Base-by-base conservation (phyloP, 208 protist species). In the Phytomonas sp. region DNA sequence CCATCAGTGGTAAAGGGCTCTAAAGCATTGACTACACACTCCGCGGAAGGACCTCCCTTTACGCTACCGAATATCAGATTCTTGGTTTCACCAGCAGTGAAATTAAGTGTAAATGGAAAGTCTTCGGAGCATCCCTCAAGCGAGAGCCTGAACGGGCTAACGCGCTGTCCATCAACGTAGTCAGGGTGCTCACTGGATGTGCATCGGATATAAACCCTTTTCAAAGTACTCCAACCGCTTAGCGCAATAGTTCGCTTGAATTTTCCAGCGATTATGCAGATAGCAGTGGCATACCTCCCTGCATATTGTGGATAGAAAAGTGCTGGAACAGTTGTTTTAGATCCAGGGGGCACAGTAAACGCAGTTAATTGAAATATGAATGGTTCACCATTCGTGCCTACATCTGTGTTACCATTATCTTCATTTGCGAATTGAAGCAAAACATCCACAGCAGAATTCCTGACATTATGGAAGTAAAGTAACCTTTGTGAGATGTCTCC, bases 371-470 rank as follows among this genome's bases (percentile, higher is more conserved):
- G 68, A 60, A 88, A 75, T 26, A 84, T 56, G 74, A 88, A 83
- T 23, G 80, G 46, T 56, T 56, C 46, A 26, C 6, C 26, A 6
- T 23, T 5, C 6, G 6, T 56, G 46, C 20, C 26, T 20, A 23
- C 0, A 56, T 56, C 9, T 23, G 13, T 56, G 46, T 26, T 56
- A 56, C 65, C 66, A 59, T 63, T 53, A 62, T 64, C 68, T 20
- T 32, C 29, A 13, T 30, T 56, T 20, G 76, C n/a, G 56, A 80
- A 66, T 40, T 73, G 62, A 37, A 85, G 70, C 28, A 76, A 66
- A 17, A 93, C 75, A 30, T 89, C 83, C 31, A 93, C 70, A 2
- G 85, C 75, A 46, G 85, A 87, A 29, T 77, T 77, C 11, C 79
- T 83, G 11, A 88, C 69, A 66, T 93, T 93, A 61, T 85, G 72